Evolutionary conservation across 1,139 yeast species (phyloP).

Genomic region (Scheffersomyces parashehatae): DNA sequence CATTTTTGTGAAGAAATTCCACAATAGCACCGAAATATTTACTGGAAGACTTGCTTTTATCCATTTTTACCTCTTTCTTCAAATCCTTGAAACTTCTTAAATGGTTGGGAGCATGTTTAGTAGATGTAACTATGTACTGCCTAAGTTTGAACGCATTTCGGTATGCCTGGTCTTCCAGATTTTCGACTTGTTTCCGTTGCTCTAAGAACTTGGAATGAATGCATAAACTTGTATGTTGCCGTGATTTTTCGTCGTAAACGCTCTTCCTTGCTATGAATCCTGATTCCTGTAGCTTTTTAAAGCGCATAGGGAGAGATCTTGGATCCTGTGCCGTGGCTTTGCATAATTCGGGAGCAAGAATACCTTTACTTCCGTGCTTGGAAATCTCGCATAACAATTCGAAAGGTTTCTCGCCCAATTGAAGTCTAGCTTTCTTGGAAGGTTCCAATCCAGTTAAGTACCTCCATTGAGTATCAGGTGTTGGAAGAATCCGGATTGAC

Average conservation of each 20-base stretch:
- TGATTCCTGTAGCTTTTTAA: slow-evolving; percentile 52
- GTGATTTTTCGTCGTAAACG: slow-evolving; percentile 38
- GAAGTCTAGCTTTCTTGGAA: slow-evolving; percentile 30
- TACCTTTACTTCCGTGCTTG: slow-evolving; percentile 53
- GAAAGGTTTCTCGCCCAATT: slow-evolving; percentile 44
- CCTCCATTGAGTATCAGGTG: slow-evolving; percentile 42
- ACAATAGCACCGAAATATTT: slow-evolving; percentile 56
- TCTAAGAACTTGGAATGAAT: slow-evolving; percentile 45
- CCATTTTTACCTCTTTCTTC: slow-evolving; percentile 60
- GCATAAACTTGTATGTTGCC: slow-evolving; percentile 51
- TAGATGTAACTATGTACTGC: slow-evolving; percentile 48
- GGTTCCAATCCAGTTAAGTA: slow-evolving; percentile 40
- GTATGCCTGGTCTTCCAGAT: slow-evolving; percentile 23
- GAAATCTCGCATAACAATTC: slow-evolving; percentile 53
- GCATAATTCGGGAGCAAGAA: slow-evolving; percentile 57
- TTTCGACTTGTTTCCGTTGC: slow-evolving; percentile 9
- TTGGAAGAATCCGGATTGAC: slow-evolving; percentile 29
- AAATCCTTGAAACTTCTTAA: slow-evolving; percentile 68
- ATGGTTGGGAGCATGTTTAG: slow-evolving; percentile 66
- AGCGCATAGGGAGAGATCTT: slow-evolving; percentile 65
- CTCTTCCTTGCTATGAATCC: slow-evolving; percentile 47
- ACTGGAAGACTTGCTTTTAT: slow-evolving; percentile 40
- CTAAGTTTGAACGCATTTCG: slow-evolving; percentile 33
- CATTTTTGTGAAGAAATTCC: slow-evolving; percentile 49
- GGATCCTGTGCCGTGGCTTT: slow-evolving; percentile 65